Base-by-base conservation (phyloP, 2,329 filamentous ascomycete genomes). In the Shiraia bambusicola region DNA sequence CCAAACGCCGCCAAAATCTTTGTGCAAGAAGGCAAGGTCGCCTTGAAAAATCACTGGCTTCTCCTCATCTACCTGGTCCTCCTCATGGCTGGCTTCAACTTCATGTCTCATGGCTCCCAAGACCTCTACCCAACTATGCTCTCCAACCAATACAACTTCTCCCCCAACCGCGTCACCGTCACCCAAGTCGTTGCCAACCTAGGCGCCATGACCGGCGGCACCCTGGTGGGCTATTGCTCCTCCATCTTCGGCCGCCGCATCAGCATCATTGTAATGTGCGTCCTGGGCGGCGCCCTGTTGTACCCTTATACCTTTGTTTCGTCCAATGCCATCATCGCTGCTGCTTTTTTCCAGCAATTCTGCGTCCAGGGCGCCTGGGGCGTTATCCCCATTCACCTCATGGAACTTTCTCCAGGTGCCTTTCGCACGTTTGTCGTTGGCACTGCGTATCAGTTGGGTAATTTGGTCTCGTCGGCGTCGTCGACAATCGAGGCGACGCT, bases 61-160 rank as follows among this genome's bases (percentile, higher is more conserved):
- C 69, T 94, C 2, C 74, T 95, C 41, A 73, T 83, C 26, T 95
- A 95, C 69, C 75, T 95, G 42, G 87, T 95, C 6, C 73, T 95
- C 14, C 75, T 95, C 28, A 94, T 94, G 88, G 85, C 88, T 2
- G 88, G 88, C 3, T 93, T 95, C 75, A 95, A 94, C 71, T 94
- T 93, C 63, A 90, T 93, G 86, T 87, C 83, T 13, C 87, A 91
- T 62, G 87, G 87, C 39, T 86, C 81, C 15, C 82, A 86, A 57
- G 81, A 85, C 65, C 66, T 83, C 2, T 84, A 82, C 50, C 79
- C 78, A 0, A 81, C 79, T 3, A 78, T 83, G 72, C 61, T 82
- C 11, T 56, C 70, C 68, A 87, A 77, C 50, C 75, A 81, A 54
- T 81, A 76, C 64, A 68, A 72, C 39, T 82, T 82, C 67, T 73